These are phyloP conservation scores for Wallacemonas rigidus DNA, from an alignment of 208 protist species.

Conservation along the genomic window DNA sequence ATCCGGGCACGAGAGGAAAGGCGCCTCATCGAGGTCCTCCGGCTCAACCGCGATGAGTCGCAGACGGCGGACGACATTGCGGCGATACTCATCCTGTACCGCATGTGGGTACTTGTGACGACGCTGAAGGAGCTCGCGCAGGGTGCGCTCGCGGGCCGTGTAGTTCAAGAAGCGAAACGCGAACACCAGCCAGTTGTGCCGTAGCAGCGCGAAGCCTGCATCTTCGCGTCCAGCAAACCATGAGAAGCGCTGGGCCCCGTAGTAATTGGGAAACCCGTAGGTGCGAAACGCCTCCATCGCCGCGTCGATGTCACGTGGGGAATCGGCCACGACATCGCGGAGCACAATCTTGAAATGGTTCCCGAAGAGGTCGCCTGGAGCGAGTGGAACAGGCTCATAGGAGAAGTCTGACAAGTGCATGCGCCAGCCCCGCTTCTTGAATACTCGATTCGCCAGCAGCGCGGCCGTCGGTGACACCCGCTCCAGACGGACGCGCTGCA, in stretches of 20 bases:
- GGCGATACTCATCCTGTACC: conserved; percentile 81
- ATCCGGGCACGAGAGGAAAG: conserved; percentile 64
- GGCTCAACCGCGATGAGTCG: conserved; percentile 67
- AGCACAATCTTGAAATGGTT: conserved; percentile 86
- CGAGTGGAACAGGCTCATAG: conserved; percentile 65
- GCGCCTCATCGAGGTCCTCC: conserved; percentile 66
- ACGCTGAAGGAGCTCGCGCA: conserved; percentile 86
- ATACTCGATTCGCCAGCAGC: conserved; percentile 61
- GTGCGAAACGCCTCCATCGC: conserved; percentile 50
- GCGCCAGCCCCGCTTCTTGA: conserved; percentile 31
- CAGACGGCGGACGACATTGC: conserved; percentile 74
- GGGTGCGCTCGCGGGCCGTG: conserved; percentile 49
- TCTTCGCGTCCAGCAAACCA: conserved; percentile 85
- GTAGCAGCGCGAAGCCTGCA: conserved; percentile 75
- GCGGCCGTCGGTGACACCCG: conserved; percentile 68
- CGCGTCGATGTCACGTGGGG: conserved; percentile 32
- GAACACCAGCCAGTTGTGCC: conserved; percentile 86
- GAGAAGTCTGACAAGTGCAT: conserved; percentile 82
- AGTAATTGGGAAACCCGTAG: conserved; percentile 89
- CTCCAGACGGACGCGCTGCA: conserved; percentile 76
- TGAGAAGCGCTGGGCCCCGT: conserved; percentile 88
- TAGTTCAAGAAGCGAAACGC: conserved; percentile 88
- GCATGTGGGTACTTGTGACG: conserved; percentile 79
- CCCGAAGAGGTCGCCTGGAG: conserved; percentile 73
- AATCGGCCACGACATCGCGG: conserved; percentile 64